These are phyloP conservation scores for Zygotorulaspora mrakii DNA, from an alignment of 1,139 yeast genomes.

Conservation along the genomic window DNA sequence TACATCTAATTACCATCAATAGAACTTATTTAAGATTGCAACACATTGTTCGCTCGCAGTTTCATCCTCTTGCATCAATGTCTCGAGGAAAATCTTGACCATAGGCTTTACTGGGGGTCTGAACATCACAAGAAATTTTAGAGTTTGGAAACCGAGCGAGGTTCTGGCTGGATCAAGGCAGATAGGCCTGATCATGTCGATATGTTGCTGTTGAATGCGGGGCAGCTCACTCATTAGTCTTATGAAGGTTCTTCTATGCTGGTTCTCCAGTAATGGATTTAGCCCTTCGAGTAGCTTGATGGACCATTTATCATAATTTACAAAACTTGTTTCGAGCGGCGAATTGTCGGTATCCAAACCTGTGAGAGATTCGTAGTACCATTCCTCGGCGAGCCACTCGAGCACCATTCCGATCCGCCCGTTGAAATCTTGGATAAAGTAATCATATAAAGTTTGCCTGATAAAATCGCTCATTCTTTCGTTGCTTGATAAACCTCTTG, in stretches of 20 bases:
- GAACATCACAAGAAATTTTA: conserved; percentile 80
- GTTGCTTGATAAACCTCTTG: conserved; percentile 59
- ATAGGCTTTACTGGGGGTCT: conserved; percentile 75
- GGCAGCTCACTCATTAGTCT: conserved; percentile 86
- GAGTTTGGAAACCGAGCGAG: conserved; percentile 72
- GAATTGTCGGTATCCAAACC: conserved; percentile 25
- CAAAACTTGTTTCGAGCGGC: conserved; percentile 39
- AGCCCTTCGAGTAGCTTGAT: conserved; percentile 69
- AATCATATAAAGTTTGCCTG: conserved; percentile 66
- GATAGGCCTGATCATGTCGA: conserved; percentile 63
- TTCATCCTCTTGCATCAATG: conserved; percentile 50
- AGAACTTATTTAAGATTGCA: conserved; percentile 50
- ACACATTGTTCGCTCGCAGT: conserved; percentile 55
- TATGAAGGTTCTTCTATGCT: conserved; percentile 75
- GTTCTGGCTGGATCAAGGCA: conserved; percentile 84
- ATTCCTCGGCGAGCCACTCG: conserved; percentile 95
- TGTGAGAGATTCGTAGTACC: conserved; percentile 61
- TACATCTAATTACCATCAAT: conserved; percentile 10
- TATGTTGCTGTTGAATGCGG: conserved; percentile 55
- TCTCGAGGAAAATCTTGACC: conserved; percentile 63
- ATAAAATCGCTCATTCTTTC: conserved; percentile 52
- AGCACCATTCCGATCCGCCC: conserved; percentile 71
- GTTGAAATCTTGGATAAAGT: conserved; percentile 71
- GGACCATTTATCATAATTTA: conserved; percentile 65
- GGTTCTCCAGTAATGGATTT: conserved; percentile 76